Base-by-base conservation (phyloP, 1,284 basidiomycete species). In the Cerioporus squamosus region DNA sequence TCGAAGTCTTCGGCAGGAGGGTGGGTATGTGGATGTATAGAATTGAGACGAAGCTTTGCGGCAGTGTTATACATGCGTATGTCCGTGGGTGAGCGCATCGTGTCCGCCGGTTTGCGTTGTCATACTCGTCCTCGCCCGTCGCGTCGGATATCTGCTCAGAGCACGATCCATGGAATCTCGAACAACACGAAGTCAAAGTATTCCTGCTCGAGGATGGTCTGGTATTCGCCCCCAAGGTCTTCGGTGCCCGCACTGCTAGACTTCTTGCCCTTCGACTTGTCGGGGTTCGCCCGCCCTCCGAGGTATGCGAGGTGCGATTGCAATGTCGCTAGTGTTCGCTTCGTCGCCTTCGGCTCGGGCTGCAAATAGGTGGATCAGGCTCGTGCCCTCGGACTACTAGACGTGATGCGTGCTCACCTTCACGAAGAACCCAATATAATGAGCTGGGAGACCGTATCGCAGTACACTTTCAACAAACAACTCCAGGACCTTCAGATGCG, bases 391-490 rank as follows among this genome's bases (percentile, higher is more conserved):
- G 15, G 20, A 55, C 10, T 44, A 53, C 22, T n/a, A 24, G 10
- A 5, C 26, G 18, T n/a, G 55, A 45, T 7, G 44, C 39, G 54
- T 24, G 53, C 77, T 59, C 57, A 93, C 95, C 83, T 93, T 94
- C 68, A 98, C 78, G 43, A 87, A 80, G 36, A 97, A 77, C 1
- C 90, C 94, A 46, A 86, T 81, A 72, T 97, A 99, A 68, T 95
- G 90, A 2, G 97, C 93, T 2, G 97, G 97, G 29, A 99, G 80
- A 61, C 97, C 97, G 72, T 97, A 99, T 63, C 97, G 85, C 43
- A 99, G 82, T 14, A 98, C 96, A 63, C 94, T 97, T 78, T 99
- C 97, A 15, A 97, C 90, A 68, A 95, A 98, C 10, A 97, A 81
- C 24, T 95, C 87, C 22, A 98, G 75, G 54, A 98, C 85, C 77